Percentiles rank a stretch among this genome's conserved stretches.
Conservation (phyloP, 345 rosid genomes). For the Sonneratia caseolaris region DNA sequence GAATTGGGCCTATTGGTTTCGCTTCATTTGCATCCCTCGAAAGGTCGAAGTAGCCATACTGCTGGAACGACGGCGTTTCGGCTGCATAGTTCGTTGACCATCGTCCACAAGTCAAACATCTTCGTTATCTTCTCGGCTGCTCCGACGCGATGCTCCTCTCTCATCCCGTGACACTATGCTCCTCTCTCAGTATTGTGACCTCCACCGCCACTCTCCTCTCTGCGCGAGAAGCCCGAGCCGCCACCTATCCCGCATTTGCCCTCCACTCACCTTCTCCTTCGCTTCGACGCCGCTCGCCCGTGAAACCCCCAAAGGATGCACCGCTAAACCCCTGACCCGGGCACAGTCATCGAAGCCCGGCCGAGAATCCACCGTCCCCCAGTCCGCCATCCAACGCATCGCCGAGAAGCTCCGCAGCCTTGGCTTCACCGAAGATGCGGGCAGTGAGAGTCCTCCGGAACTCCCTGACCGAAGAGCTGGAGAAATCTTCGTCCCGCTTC, state of each 20-base stretch:
- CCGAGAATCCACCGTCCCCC: slow-evolving; percentile 28
- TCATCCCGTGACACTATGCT: slow-evolving; percentile 7
- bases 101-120: not conserved
- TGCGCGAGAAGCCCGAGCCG: not conserved
- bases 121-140: not conserved
- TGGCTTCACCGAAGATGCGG: slow-evolving; percentile 45
- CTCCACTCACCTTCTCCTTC: slow-evolving; percentile 11
- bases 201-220: slow-evolving; percentile 12
- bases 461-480: slow-evolving; percentile 26
- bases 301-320: slow-evolving; percentile 14
- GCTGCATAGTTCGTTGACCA: not conserved
- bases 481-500: slow-evolving; percentile 75
- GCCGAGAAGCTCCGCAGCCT: slow-evolving; percentile 94
- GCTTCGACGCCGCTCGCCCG: slow-evolving; percentile 11
- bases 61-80: too few relatives aligned
- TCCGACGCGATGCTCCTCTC: not conserved
- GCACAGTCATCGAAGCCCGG: slow-evolving; percentile 21
- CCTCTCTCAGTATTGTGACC: slow-evolving; percentile 4
- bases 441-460: slow-evolving; percentile 1
- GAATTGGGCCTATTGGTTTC: not conserved
- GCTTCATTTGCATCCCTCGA: too few relatives aligned
- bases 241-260: slow-evolving; percentile 10
- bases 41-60: too few relatives aligned
- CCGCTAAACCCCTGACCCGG: slow-evolving; percentile 16
- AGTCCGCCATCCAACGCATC: slow-evolving; percentile 71